Conservation (phyloP, 148 eudicot genomes). For the Silene uniflora region DNA sequence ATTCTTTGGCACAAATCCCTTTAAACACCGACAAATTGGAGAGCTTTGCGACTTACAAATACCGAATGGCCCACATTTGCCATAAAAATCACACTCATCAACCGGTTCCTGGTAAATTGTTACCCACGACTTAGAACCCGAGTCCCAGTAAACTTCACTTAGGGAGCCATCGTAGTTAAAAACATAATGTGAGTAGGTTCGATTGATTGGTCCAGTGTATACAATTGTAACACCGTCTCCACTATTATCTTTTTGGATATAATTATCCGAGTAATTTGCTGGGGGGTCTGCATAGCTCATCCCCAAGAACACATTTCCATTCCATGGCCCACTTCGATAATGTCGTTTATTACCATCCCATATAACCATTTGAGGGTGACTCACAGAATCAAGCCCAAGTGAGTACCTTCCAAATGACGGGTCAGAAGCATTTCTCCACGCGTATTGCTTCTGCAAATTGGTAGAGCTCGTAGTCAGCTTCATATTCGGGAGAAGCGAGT, state of each 20-base stretch:
- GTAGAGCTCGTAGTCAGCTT: neutral
- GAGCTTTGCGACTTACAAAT: constrained; percentile 35
- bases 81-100: constrained; percentile 42
- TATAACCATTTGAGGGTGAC: constrained; percentile 24
- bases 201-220: neutral
- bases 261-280: neutral
- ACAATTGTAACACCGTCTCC: neutral
- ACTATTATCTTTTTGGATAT: neutral
- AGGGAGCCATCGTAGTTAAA: constrained; percentile 24
- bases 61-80: constrained; percentile 56
- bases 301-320: neutral
- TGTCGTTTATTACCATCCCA: constrained; percentile 3
- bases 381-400: neutral
- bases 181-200: neutral
- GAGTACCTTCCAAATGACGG: neutral
- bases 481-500: neutral
- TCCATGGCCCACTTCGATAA: constrained; percentile 13
- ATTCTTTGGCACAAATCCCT: constrained; percentile 43
- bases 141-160: constrained; percentile 15
- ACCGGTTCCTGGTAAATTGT: constrained; percentile 9
- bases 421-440: neutral
- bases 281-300: constrained; percentile 4
- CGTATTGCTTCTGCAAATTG: neutral
- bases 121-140: neutral
- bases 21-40: constrained; percentile 49